Percentiles rank a stretch among this genome's conserved stretches.
phyloP scores from a whole-genome alignment of 352 stramenopile species.

The Plasmopara muralis region DNA sequence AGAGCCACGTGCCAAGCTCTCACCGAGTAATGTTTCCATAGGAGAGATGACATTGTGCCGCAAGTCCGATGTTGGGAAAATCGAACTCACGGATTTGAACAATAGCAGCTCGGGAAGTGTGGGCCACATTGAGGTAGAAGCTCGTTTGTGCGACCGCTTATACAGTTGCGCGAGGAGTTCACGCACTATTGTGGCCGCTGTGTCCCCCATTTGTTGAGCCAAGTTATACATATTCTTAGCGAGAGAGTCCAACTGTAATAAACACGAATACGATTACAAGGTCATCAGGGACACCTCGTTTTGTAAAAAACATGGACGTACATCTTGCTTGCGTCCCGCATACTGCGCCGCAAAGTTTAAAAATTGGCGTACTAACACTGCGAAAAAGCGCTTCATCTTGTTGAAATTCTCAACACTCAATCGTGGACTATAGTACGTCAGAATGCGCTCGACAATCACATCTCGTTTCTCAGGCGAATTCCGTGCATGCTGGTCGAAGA shows the following conservation, averaged over 20 bases:
- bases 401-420: conserved; percentile 92
- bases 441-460: conserved; percentile 89
- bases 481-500: conserved; percentile 87
- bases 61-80: conserved; percentile 93
- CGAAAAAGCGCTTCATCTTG: conserved; percentile 95
- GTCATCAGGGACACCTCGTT: not conserved
- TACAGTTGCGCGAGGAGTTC: conserved; percentile 88
- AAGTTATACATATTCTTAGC: conserved; percentile 83
- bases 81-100: conserved; percentile 77
- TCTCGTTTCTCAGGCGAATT: conserved; percentile 62
- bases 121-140: conserved; percentile 72
- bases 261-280: too few species aligned
- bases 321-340: conserved; percentile 51
- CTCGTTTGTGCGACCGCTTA: conserved; percentile 68
- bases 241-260: conserved; percentile 52
- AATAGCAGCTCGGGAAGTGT: conserved; percentile 86
- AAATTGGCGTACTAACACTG: conserved; percentile 91
- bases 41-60: conserved; percentile 92
- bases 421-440: conserved; percentile 91
- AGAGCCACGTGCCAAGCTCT: conserved; percentile 78
- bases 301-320: not conserved
- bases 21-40: conserved; percentile 86
- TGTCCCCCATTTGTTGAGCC: conserved; percentile 87
- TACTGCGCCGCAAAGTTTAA: conserved; percentile 85
- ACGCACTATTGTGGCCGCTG: conserved; percentile 80